A percentile compares a stretch with the other conserved stretches of the same genome.
These are phyloP conservation scores for Cucurbita moschata DNA, from an alignment of 306 rosid genomes.

Conservation along the genomic window DNA sequence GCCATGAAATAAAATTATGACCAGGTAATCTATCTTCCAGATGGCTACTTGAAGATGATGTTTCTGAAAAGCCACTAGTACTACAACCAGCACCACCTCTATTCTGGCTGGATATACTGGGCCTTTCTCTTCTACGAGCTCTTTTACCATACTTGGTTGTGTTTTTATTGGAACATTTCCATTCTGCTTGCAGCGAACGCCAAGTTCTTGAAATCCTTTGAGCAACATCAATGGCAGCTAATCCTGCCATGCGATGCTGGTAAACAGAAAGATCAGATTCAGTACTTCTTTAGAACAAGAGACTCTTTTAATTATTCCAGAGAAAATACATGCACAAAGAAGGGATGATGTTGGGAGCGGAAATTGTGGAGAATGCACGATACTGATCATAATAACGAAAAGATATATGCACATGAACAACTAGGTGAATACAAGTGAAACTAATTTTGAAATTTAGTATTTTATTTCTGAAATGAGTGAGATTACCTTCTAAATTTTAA, in stretches of 20 bases:
- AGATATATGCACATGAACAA: not conserved
- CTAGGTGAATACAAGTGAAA: not conserved
- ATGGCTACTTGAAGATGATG: constrained; percentile 35
- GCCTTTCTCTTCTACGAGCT: constrained; percentile 74
- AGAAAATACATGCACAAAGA: not conserved
- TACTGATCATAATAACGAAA: not conserved
- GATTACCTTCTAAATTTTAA: not conserved
- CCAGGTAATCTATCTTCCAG: constrained; percentile 53
- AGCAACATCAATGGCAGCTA: constrained; percentile 91
- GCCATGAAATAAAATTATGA: constrained; percentile 56
- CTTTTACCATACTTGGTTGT: constrained; percentile 59
- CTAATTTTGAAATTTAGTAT: not conserved
- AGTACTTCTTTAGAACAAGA: not conserved
- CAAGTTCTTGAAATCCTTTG: constrained; percentile 90
- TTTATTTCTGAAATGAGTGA: not conserved
- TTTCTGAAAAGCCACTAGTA: constrained; percentile 51
- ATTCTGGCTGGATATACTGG: constrained; percentile 61
- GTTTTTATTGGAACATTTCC: constrained; percentile 60
- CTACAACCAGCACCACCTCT: constrained; percentile 98
- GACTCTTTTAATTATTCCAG: not conserved
- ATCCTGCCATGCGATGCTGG: constrained; percentile 98
- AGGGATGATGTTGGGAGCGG: not conserved
- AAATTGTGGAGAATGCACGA: not conserved
- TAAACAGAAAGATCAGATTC: constrained; percentile 14
- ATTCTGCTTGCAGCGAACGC: constrained; percentile 66